Evolutionary conservation across 345 rosid genomes (phyloP).

Genomic region (Euphorbia pulcherrima): DNA sequence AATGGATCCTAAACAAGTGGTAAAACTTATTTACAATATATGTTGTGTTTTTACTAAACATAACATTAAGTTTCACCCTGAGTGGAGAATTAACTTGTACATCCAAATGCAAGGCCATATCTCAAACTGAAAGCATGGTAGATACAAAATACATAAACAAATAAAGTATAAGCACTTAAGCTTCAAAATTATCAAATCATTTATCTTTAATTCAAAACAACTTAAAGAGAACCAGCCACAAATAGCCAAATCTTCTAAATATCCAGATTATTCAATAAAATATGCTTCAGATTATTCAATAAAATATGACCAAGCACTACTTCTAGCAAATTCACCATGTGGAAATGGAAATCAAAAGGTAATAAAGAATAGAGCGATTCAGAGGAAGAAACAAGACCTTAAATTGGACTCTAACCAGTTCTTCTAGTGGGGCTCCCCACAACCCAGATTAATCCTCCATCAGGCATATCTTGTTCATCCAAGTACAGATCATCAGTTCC

Average conservation of each 20-base stretch:
- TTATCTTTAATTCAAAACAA: not conserved
- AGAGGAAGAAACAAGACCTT: constrained; percentile 1
- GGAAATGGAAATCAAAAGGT: not conserved
- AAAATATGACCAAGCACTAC: not conserved
- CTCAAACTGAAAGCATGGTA: not conserved
- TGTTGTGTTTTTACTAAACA: too few species aligned
- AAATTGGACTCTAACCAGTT: constrained; percentile 38
- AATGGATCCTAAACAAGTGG: not conserved
- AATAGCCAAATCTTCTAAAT: not conserved
- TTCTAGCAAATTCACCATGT: not conserved
- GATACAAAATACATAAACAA: not conserved
- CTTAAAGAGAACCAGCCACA: not conserved
- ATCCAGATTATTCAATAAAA: constrained; percentile 13
- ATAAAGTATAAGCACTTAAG: not conserved
- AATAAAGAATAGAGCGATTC: too few species aligned
- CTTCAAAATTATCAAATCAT: not conserved
- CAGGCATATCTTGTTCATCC: constrained; percentile 34
- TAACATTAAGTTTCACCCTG: too few species aligned
- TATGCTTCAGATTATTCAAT: not conserved
- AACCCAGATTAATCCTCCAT: constrained; percentile 41
- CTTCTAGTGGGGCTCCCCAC: constrained; percentile 49
- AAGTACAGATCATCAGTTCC: constrained; percentile 50
- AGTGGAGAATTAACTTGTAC: not conserved
- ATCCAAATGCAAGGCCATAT: not conserved
- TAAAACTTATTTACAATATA: too few species aligned